phyloP scores from a whole-genome alignment of 139 green algal genomes.

The Tetratostichococcus sp. region DNA sequence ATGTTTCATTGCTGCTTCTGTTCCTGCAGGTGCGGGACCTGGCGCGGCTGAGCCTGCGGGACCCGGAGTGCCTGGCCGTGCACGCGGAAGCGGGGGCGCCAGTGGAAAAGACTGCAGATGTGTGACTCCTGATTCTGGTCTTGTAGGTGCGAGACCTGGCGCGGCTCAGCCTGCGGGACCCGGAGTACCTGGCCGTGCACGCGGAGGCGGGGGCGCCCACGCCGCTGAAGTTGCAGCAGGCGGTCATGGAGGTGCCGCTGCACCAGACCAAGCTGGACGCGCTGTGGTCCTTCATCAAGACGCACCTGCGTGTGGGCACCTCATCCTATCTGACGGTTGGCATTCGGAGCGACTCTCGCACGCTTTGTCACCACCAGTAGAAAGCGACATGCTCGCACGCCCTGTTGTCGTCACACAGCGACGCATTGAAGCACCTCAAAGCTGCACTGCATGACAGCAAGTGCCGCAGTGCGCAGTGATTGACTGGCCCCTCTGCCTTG shows the following conservation, averaged over 20 bases:
- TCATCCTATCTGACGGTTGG: too few species aligned
- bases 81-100: conserved; percentile 78
- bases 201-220: conserved; percentile 78
- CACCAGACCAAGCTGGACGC: conserved; percentile 89
- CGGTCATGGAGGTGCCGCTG: conserved; percentile 19
- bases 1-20: too few species aligned
- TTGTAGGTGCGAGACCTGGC: conserved; percentile 47
- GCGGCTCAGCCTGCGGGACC: conserved; percentile 65
- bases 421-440: too few species aligned
- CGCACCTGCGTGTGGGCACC: conserved; percentile 66
- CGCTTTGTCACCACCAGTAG: too few species aligned
- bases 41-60: conserved; percentile 41
- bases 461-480: too few species aligned
- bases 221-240: conserved; percentile 85
- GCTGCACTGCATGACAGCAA: neutral
- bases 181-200: conserved; percentile 93
- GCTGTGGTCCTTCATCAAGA: conserved; percentile 94
- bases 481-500: neutral
- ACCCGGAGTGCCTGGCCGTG: conserved; percentile 89
- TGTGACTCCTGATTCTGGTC: too few species aligned
- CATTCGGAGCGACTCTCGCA: too few species aligned
- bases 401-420: neutral
- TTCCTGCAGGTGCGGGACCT: conserved; percentile 32
- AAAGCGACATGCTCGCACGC: too few species aligned
- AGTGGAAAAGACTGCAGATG: conserved; percentile 85